Evolutionary conservation across 2,329 filamentous ascomycete genomes (phyloP).

Genomic region (Aaosphaeria arxii): DNA sequence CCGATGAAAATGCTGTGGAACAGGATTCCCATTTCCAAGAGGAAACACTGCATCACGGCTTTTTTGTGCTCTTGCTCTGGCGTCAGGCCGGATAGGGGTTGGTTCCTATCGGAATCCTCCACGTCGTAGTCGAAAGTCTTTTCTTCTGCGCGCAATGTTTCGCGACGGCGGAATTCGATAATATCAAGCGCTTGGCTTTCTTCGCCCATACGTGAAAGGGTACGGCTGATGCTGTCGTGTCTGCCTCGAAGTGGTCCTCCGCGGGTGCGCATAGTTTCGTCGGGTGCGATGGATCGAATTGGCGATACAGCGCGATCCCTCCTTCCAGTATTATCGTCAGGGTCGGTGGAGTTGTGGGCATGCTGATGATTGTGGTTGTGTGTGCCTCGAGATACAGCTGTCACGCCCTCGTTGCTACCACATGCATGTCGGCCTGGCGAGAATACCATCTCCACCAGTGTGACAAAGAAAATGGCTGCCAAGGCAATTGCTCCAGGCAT

Average conservation of each 20-base stretch:
- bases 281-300: background rate
- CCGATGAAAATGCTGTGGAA: constrained; percentile 64
- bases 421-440: constrained; percentile 57
- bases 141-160: constrained; percentile 29
- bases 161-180: constrained; percentile 57
- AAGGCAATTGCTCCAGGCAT: constrained; percentile 64
- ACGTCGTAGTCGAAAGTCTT: constrained; percentile 15
- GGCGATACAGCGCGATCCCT: background rate
- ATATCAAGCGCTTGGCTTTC: constrained; percentile 19
- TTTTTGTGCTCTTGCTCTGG: constrained; percentile 25
- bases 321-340: background rate
- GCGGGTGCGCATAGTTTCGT: constrained; percentile 14
- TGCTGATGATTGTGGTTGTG: background rate
- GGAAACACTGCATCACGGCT: constrained; percentile 32
- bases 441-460: constrained; percentile 60
- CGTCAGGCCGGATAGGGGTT: constrained; percentile 10
- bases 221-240: constrained; percentile 25
- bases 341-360: background rate
- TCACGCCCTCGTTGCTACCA: constrained; percentile 45
- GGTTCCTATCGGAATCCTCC: constrained; percentile 19
- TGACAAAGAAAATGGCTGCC: constrained; percentile 58
- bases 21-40: constrained; percentile 59
- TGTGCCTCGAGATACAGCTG: constrained; percentile 14
- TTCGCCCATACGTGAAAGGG: constrained; percentile 24
- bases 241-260: constrained; percentile 21